Percentiles rank a stretch among this genome's conserved stretches.
Evolutionary conservation across 2,329 filamentous ascomycete species (phyloP).

Genomic region (Aspergillus sojae): DNA sequence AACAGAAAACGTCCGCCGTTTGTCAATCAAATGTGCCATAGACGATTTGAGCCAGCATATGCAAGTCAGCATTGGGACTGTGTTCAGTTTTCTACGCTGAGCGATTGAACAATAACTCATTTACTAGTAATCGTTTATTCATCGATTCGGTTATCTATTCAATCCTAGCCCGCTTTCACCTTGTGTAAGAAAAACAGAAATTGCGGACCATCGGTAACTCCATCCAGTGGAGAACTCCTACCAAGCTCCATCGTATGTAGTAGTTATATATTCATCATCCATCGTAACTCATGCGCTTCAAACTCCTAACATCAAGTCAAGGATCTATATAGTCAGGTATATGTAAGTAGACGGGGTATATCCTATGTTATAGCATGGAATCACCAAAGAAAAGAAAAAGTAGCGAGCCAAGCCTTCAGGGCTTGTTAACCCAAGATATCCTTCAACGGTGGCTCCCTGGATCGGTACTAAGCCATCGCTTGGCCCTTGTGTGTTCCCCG

Average conservation of each 20-base stretch:
- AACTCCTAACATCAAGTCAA: background rate
- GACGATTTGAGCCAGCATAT: background rate
- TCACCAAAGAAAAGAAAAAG: conserved; percentile 2
- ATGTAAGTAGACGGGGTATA: background rate
- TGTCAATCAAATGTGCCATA: background rate
- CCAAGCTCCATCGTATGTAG: background rate
- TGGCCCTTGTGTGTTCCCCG: conserved; percentile 40
- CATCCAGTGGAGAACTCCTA: background rate
- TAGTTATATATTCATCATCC: background rate
- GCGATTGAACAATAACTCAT: background rate
- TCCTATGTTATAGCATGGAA: background rate
- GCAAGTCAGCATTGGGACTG: background rate
- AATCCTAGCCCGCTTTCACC: background rate
- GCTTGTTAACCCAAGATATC: background rate
- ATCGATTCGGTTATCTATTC: background rate
- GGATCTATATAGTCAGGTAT: background rate
- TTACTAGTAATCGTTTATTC: background rate
- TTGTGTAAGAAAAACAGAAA: background rate
- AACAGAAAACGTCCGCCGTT: background rate
- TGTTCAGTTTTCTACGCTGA: background rate
- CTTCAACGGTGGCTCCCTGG: conserved; percentile 27
- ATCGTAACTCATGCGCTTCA: background rate
- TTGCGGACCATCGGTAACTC: background rate
- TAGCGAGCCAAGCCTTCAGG: background rate
- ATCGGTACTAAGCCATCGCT: conserved; percentile 44